phyloP scores from a whole-genome alignment of 2,329 filamentous ascomycete genomes.

The Arthroderma sp. region DNA sequence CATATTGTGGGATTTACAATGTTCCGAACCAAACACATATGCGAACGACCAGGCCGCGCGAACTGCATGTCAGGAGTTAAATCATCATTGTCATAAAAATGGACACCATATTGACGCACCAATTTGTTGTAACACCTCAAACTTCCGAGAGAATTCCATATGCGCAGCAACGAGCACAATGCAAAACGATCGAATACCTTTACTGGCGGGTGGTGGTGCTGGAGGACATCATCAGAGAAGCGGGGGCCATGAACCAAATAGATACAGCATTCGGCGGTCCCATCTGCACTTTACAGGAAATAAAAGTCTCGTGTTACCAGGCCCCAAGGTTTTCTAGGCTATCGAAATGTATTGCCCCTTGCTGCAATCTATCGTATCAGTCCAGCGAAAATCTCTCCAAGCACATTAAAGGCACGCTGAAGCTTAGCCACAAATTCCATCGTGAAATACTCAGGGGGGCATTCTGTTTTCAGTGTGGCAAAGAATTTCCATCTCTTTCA shows the following conservation, averaged over 20 bases:
- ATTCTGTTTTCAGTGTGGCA: slow-evolving; percentile 4
- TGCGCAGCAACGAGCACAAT: slow-evolving; percentile 2
- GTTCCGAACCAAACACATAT: too few relatives aligned
- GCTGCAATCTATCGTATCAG: slow-evolving; percentile 1
- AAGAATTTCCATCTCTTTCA: slow-evolving; percentile 1
- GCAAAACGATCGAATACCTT: slow-evolving; percentile 3
- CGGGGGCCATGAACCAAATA: background rate
- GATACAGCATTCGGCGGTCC: background rate
- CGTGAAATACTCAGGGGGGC: slow-evolving; percentile 1
- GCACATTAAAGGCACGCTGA: slow-evolving; percentile 3
- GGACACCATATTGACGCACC: background rate
- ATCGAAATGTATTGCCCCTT: slow-evolving; percentile 1
- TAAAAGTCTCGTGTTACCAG: slow-evolving; percentile 3
- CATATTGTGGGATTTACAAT: too few relatives aligned
- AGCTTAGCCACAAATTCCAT: slow-evolving; percentile 2
- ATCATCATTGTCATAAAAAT: too few relatives aligned
- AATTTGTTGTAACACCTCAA: slow-evolving; percentile 1
- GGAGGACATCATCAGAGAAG: slow-evolving; percentile 2
- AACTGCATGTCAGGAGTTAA: too few relatives aligned
- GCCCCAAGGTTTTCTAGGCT: background rate
- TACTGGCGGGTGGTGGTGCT: slow-evolving; percentile 1
- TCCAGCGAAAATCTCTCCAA: slow-evolving; percentile 1
- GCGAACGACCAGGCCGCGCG: too few relatives aligned
- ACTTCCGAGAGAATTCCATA: background rate
- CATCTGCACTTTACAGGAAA: slow-evolving; percentile 4